Conservation (phyloP, 116 monocot species). For the Zostera marina region DNA sequence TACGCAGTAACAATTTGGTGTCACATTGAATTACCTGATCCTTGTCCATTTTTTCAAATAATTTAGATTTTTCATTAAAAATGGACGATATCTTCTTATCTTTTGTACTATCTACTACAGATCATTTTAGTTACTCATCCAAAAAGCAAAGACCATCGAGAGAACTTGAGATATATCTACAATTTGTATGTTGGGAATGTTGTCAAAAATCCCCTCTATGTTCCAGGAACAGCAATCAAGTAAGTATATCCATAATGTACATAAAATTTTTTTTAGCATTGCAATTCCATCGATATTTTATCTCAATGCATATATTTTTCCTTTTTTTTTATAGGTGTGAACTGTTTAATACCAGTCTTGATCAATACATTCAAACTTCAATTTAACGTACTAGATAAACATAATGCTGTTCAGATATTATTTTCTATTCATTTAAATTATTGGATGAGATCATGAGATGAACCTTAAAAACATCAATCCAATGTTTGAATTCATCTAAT, state of each 20-base stretch:
- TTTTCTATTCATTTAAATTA: too few species aligned
- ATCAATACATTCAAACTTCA: slow-evolving; percentile 69
- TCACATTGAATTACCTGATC: too few species aligned
- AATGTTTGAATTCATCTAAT: too few species aligned
- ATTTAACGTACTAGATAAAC: slow-evolving; percentile 11
- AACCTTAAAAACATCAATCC: too few species aligned
- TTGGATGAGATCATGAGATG: too few species aligned
- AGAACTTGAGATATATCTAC: slow-evolving; percentile 75
- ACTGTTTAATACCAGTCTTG: slow-evolving; percentile 67
- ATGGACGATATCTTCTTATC: too few species aligned
- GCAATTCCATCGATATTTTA: neutral
- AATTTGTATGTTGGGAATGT: slow-evolving; percentile 87
- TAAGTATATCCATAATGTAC: slow-evolving; percentile 10
- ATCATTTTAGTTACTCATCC: slow-evolving; percentile 81
- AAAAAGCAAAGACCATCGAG: slow-evolving; percentile 65
- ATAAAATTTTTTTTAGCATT: neutral
- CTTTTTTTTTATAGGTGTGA: slow-evolving; percentile 36
- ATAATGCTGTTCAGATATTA: too few species aligned
- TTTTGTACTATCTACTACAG: slow-evolving; percentile 20
- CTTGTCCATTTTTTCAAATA: too few species aligned
- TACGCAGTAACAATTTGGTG: too few species aligned
- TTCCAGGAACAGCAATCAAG: slow-evolving; percentile 69
- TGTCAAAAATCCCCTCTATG: slow-evolving; percentile 81
- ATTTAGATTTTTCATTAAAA: too few species aligned
- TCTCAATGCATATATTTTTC: neutral